Base-by-base conservation (phyloP, 169 alveolate genomes). In the Cryptosporidium parvum region DNA sequence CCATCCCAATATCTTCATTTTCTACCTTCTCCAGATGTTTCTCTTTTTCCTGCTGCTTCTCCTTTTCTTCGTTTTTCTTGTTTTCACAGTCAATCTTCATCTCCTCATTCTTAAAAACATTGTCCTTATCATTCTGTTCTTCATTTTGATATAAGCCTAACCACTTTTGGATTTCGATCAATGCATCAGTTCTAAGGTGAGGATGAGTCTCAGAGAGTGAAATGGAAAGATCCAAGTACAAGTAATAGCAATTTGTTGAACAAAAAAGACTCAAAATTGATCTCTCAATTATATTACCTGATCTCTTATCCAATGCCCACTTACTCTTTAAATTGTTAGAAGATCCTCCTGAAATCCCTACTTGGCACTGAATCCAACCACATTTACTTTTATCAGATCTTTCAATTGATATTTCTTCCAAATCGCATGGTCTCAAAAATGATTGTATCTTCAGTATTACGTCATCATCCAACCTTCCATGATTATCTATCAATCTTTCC, bases 401-500 rank as follows among this genome's bases (percentile, higher is more conserved):
- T 31, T 80, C 89, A 29, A 80, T 53, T 37, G 89, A 80, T n/a
- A 80, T 37, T 18, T 80, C 89, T 29, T 80, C 89, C 31, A 80
- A 61, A 62, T 80, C 89, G 8, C 65, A 42, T 8, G 89, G 89
- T 51, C 89, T 80, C 56, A 80, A 62, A 18, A 80, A 80, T 7
- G 56, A 62, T 33, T 44, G 26, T 44, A 80, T 80, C 14, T 62
- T 61, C 33, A 9, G 8, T 21, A n/a, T 80, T 31, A 67, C 16
- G 0, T 80, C 75, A 48, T 48, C 45, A 80, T 59, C 44, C 33
- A 80, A 9, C 12, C 7, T 14, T 12, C 51, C 65, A 14, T 39
- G 29, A 16, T 73, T 73, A n/a, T 73, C 86, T 18, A 73, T 73
- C 29, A 73, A 42, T 58, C 68, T 73, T 37, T 73, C 72, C 52